Evolutionary conservation across 2,329 filamentous ascomycete species (phyloP), one percentile per base, ranked within the genome.

Genomic region (Xenosphaeropsis pyriputrescens): DNA sequence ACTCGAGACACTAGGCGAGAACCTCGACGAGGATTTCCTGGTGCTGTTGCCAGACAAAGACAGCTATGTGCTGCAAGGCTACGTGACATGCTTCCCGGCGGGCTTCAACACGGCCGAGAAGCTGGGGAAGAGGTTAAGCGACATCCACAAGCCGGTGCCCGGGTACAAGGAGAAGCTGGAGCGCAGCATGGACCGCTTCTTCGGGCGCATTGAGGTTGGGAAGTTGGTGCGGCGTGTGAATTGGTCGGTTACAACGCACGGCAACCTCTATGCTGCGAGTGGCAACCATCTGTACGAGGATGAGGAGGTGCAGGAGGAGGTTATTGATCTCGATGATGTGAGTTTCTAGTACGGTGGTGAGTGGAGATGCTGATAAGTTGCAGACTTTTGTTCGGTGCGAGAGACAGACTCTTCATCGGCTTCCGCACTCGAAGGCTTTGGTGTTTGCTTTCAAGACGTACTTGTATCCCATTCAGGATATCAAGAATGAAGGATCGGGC

Each of bases 401-500:
- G 53, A 57, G 72, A 22, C 75, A 79, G 58, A 74, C 70, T 1
- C 52, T 80, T 26, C 72, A 77, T 56, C 62, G 75, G 1, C 51
- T 79, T 18, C 71, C 71, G 4, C 44, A 55, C 35, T 68, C 62
- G 0, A 58, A 60, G 37, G 72, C 70, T 6, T 36, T 79, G 15
- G 62, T 77, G 0, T 79, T 79, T 55, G 63, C 60, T 0, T 72
- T 78, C 51, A 75, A 77, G 53, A 79, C 75, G 13, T 79, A 76
- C 52, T 56, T 64, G 40, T 77, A 79, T 52, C 62, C 63, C 2
- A 51, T 79, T 6, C 46, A 47, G 30, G 60, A 72, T 36, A 55
- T 79, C 34, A 73, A 70, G 47, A 62, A 63, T 4, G 72, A 78
- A 41, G 73, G 72, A 0, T 52, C 50, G 4, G 72, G 65, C 0